Conservation (phyloP, 768 basidiomycete genomes). For the Porphyrellus cyaneotinctus region DNA sequence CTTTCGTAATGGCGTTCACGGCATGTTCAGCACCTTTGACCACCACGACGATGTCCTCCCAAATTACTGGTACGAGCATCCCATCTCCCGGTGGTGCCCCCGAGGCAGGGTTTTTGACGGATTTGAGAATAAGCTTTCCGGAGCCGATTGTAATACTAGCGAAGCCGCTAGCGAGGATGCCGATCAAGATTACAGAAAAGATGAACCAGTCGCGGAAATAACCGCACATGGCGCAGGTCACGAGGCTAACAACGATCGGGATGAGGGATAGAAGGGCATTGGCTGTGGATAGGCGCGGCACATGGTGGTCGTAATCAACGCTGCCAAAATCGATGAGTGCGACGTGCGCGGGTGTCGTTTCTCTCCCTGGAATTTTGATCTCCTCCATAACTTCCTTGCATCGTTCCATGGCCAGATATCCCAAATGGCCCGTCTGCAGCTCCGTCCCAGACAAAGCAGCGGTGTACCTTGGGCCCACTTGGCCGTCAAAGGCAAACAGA, state of each 20-base stretch:
- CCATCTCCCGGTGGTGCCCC: conserved; percentile 28
- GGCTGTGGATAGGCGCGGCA: conserved; percentile 1
- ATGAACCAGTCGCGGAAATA: conserved; percentile 29
- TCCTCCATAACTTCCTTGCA: conserved; percentile 10
- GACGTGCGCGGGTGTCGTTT: conserved; percentile 9
- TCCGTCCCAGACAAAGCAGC: conserved; percentile 25
- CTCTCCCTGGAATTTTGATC: conserved; percentile 8
- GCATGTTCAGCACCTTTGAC: conserved; percentile 27
- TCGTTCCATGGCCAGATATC: conserved; percentile 20
- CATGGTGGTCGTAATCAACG: background rate
- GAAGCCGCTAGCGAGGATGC: conserved; percentile 29
- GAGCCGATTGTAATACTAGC: conserved; percentile 26
- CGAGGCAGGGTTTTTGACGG: conserved; percentile 8
- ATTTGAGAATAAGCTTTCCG: conserved; percentile 17
- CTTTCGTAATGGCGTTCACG: conserved; percentile 29
- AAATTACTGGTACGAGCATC: conserved; percentile 11
- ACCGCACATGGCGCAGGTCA: conserved; percentile 22
- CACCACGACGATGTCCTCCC: conserved; percentile 22
- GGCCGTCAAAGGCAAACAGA: conserved; percentile 26
- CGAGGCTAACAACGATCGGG: conserved; percentile 26
- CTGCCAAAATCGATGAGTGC: conserved; percentile 17
- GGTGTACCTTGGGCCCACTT: conserved; percentile 24
- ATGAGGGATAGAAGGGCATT: conserved; percentile 13
- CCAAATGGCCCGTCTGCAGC: conserved; percentile 30
- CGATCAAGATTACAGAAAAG: conserved; percentile 28